Conservation (phyloP, 495 filamentous ascomycete genomes). For the Durotheca rogersii region DNA sequence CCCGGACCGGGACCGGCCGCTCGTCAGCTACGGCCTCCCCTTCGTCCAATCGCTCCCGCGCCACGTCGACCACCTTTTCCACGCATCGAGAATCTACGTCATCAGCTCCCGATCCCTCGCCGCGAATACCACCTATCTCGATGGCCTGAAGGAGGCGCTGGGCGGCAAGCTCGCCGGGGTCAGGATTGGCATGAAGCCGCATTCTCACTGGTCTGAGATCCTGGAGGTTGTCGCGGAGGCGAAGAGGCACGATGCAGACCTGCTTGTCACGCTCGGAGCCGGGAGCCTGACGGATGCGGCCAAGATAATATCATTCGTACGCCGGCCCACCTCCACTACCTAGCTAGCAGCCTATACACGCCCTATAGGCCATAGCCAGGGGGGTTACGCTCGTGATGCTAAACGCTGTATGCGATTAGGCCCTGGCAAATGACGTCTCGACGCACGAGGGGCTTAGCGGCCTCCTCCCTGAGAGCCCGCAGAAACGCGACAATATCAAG, state of each 20-base stretch:
- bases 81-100: conserved; percentile 56
- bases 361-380: too few species aligned
- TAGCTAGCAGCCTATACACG: too few species aligned
- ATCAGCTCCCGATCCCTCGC: conserved; percentile 56
- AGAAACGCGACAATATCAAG: conserved; percentile 40
- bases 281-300: conserved; percentile 61
- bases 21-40: conserved; percentile 39
- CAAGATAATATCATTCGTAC: conserved; percentile 56
- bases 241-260: conserved; percentile 46
- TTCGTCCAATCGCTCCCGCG: conserved; percentile 37
- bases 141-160: conserved; percentile 43
- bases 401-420: conserved; percentile 7
- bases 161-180: conserved; percentile 48
- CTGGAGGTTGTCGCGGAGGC: conserved; percentile 53
- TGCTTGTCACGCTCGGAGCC: conserved; percentile 58
- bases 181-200: conserved; percentile 56
- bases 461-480: conserved; percentile 38
- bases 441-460: conserved; percentile 46
- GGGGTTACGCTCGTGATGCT: conserved; percentile 3
- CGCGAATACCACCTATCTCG: conserved; percentile 50
- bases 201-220: conserved; percentile 60
- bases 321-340: conserved; percentile 11
- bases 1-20: conserved; percentile 18
- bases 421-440: conserved; percentile 44
- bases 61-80: conserved; percentile 41